Evolutionary conservation across 208 protist genomes (phyloP), one percentile per base, ranked within the genome.

Genomic region (Crithidia thermophila): DNA sequence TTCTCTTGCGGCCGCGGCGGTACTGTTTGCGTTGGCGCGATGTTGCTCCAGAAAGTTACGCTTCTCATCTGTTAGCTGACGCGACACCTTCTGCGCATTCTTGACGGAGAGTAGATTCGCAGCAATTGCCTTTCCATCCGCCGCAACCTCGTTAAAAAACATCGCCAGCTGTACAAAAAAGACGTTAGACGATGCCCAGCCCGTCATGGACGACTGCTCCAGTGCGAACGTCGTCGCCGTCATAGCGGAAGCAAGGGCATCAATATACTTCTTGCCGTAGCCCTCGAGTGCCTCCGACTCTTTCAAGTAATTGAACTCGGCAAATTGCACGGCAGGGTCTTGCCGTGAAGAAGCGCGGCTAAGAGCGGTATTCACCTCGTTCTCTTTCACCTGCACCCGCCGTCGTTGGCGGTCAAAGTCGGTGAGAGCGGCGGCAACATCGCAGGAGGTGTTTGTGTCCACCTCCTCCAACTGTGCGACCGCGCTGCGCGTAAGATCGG

Each of bases 201-300:
- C 80, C 2, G 78, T 75, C 86, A 92, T 88, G 3, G 81, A 87
- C 6, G 83, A 82, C 43, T 89, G 83, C 65, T 92, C 86, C 31
- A 92, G 61, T 1, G 77, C 81, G 59, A 86, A 92, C 16, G 62
- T 73, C 13, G 78, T 85, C 13, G 58, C 53, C 4, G 57, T 45
- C 81, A 89, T 92, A 18, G 78, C 73, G 25, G 49, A 28, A 28
- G 57, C 69, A 20, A 89, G 49, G 21, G 75, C 61, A 11, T 70
- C 57, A 2, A 88, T 69, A 59, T 92, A 88, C 18, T 64, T 34
- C 51, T 60, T 40, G 3, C 79, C 69, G 16, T 67, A 37, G 1
- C 33, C 20, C 34, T 87, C 60, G 5, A 90, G 45, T 0, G 36
- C 36, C 25, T 82, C 52, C 10, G 67, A 57, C 28, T 61, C 77